Evolutionary conservation across 495 filamentous ascomycete genomes (phyloP).

Genomic region (Xylaria telfairii): DNA sequence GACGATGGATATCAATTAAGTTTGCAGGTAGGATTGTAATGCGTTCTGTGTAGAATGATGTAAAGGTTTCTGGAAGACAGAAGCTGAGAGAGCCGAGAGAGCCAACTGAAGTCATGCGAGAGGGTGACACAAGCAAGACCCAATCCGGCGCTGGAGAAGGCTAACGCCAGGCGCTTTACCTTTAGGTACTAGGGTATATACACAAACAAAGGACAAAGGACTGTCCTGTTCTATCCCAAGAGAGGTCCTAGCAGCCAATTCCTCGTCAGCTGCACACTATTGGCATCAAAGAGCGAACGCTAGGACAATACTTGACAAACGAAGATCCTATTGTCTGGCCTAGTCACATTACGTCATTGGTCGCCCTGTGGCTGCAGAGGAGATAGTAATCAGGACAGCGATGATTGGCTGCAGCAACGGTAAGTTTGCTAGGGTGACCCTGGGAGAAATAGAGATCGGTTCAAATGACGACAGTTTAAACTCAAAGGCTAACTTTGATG

Average conservation of each 20-base stretch:
- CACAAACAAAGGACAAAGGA: not conserved
- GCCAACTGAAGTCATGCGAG: not conserved
- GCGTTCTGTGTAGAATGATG: not conserved
- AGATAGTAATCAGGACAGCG: not conserved
- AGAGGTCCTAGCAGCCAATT: not conserved
- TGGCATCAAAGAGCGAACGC: not conserved
- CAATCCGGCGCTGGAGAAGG: not conserved
- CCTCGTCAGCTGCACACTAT: not conserved
- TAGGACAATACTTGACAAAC: constrained; percentile 1
- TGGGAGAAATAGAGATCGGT: not conserved
- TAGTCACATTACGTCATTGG: constrained; percentile 10
- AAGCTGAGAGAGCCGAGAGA: not conserved
- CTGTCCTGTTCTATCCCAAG: not conserved
- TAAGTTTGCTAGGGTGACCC: not conserved
- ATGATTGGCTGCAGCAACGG: constrained; percentile 5
- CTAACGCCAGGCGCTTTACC: not conserved
- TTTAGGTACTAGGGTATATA: not conserved
- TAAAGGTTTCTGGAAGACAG: not conserved
- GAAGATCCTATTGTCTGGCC: not conserved
- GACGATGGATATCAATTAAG: not conserved
- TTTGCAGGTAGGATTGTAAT: not conserved
- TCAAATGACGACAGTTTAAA: not conserved
- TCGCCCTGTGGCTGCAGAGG: not conserved
- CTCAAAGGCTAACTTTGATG: no score
- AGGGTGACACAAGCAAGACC: constrained; percentile 5